Base-by-base conservation (phyloP, 2,329 filamentous ascomycete species). In the Neofusicoccum laricinum region DNA sequence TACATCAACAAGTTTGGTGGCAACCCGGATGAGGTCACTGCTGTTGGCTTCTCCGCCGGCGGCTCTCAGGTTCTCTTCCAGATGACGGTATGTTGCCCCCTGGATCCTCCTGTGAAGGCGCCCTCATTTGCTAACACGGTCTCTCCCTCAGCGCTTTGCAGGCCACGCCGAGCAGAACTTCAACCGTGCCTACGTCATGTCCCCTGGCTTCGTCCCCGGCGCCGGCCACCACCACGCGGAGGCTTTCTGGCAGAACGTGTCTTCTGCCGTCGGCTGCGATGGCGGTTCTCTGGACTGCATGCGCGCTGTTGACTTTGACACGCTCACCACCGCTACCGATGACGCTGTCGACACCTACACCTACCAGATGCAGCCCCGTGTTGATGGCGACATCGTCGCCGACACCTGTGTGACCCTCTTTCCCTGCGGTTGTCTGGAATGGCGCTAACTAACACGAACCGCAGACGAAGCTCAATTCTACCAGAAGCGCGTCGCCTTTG, bases 1-100 rank as follows among this genome's bases (percentile, higher is more conserved):
- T 77, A 84, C 67, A 81, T 84, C 45, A 64, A 69, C 15, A 71
- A 79, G 0, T 72, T 85, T 5, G 80, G 80, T 7, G 84, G 83
- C 19, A 79, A 84, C 66, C 75, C 77, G 8, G 72, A 71, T 3
- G 68, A 74, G 4, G 81, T 85, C 7, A 83, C 79, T 1, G 81
- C 81, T 5, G 80, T 80, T 75, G 84, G 83, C 17, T 66, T 66
- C 58, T 66, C 65, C 25, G 63, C 65, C 30, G 57, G 63, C 38
- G 65, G 63, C 8, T 66, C 65, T 21, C 65, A 66, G 45, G 40
- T 45, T 68, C 67, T 45, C 21, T 75, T 75, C 66, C 72, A 74
- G 46, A 66, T 74, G 36, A 75, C 72, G 8, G 66, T 71, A 67
- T 10, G 66, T 61, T 46, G 10, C 2, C 2, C 10, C 30, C 49